phyloP scores from a whole-genome alignment of 164 flowering plant species.

The Chimonanthus salicifolius region DNA sequence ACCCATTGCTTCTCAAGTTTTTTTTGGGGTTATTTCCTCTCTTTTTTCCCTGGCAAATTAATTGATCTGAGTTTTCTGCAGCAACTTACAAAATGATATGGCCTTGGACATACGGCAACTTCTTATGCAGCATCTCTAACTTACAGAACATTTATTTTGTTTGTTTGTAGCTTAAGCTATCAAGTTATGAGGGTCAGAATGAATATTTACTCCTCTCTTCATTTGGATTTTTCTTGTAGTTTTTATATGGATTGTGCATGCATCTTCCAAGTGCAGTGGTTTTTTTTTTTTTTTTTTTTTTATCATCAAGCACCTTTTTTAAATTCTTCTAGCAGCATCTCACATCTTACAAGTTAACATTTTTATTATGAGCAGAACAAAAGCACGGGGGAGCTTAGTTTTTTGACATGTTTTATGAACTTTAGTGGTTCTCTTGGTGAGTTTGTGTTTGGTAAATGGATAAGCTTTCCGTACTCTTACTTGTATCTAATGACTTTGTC shows the following conservation, averaged over 20 bases:
- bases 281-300: not conserved
- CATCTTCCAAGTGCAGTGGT: not conserved
- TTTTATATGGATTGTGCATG: not conserved
- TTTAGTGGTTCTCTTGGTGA: constrained; percentile 78
- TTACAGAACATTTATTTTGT: too few species aligned
- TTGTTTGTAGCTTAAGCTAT: not conserved
- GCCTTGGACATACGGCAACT: not conserved
- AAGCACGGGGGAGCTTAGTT: constrained; percentile 96
- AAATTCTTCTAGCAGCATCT: not conserved
- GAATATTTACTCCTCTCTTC: too few species aligned
- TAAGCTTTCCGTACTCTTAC: not conserved
- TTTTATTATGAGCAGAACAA: constrained; percentile 51
- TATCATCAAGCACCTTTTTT: not conserved
- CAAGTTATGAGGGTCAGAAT: not conserved
- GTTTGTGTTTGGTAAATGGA: constrained; percentile 13
- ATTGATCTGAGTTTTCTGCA: not conserved
- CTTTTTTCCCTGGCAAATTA: too few species aligned
- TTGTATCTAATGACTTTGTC: constrained; percentile 2
- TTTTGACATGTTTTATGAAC: constrained; percentile 85
- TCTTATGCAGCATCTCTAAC: not conserved
- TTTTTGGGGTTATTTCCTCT: too few species aligned
- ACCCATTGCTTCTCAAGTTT: not conserved
- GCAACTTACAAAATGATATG: not conserved
- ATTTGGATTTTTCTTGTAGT: too few species aligned
- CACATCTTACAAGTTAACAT: not conserved